Evolutionary conservation across 345 rosid species (phyloP).

Genomic region (Brassica carinata): DNA sequence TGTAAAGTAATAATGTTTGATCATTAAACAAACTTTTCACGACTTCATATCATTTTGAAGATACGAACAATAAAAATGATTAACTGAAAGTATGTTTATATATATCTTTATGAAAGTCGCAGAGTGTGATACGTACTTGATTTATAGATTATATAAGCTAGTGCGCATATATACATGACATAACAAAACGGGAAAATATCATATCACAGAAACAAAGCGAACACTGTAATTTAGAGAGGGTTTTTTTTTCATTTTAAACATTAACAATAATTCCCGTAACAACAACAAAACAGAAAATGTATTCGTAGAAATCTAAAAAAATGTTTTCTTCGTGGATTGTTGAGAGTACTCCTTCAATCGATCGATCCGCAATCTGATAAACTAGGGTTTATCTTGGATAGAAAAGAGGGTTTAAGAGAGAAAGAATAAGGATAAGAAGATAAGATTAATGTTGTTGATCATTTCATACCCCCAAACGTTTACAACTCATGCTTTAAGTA

Average conservation of each 20-base stretch:
- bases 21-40: background rate
- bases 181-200: background rate
- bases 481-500: too few species aligned
- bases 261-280: conserved; percentile 8
- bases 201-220: conserved; percentile 8
- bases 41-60: background rate
- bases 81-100: background rate
- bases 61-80: background rate
- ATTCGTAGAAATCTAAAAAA: conserved; percentile 15
- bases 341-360: conserved; percentile 56
- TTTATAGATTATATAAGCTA: background rate
- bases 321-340: conserved; percentile 72
- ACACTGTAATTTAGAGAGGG: conserved; percentile 2
- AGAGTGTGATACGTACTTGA: conserved; percentile 1
- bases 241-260: background rate
- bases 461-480: too few species aligned
- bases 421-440: too few species aligned
- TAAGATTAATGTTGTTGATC: too few species aligned
- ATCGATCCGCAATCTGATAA: conserved; percentile 58
- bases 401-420: too few species aligned
- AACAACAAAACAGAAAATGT: too few species aligned
- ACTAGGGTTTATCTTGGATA: too few species aligned
- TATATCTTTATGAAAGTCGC: background rate
- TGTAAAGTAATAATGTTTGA: background rate
- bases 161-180: background rate